Conservation (phyloP, 2,329 filamentous ascomycete genomes). For the Colletotrichum noveboracense region DNA sequence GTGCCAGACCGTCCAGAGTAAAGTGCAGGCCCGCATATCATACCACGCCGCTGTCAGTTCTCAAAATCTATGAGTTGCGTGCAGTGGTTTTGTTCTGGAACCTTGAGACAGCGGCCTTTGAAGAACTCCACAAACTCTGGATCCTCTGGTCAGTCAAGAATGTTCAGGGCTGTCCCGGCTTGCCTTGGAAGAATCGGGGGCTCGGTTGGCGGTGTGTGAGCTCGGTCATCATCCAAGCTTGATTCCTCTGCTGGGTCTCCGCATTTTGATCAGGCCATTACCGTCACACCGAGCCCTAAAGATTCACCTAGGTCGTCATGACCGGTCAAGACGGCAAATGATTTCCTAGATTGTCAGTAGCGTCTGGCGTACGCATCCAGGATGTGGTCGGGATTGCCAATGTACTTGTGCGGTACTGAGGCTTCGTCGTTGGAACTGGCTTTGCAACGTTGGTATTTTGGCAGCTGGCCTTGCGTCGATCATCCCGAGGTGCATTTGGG, state of each 20-base stretch:
- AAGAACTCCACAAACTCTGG: neutral
- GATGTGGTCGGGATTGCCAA: neutral
- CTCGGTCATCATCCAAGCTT: neutral
- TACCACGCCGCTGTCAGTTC: constrained; percentile 7
- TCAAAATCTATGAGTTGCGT: neutral
- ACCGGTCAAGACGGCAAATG: neutral
- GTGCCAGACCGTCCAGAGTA: neutral
- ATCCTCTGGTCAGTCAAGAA: neutral
- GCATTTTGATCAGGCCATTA: neutral
- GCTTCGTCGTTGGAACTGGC: neutral
- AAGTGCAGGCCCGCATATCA: neutral
- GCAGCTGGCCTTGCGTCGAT: constrained; percentile 1
- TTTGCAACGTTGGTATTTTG: neutral
- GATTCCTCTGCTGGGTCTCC: neutral
- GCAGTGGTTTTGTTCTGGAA: neutral
- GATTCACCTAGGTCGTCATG: neutral
- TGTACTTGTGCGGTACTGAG: neutral
- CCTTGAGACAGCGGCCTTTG: neutral
- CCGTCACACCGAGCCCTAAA: neutral
- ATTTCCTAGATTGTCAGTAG: neutral
- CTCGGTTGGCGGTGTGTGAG: neutral
- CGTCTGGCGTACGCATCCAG: neutral
- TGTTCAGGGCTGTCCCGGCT: neutral
- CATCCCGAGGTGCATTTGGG: neutral
- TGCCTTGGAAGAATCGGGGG: neutral